Evolutionary conservation across 2,329 filamentous ascomycete genomes (phyloP).

Genomic region (Aspergillus fischeri): DNA sequence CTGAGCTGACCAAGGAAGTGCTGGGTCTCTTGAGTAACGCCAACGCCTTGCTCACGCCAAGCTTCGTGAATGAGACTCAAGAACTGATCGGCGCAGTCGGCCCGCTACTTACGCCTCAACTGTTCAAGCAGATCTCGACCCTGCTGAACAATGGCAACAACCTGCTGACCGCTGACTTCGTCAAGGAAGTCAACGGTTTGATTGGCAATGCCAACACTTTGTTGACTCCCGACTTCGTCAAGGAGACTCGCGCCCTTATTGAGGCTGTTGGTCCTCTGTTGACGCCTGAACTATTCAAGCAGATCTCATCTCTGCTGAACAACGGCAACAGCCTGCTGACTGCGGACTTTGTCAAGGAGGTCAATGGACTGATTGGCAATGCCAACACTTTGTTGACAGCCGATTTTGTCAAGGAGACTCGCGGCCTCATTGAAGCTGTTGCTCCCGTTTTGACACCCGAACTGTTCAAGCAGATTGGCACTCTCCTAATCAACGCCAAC

Average conservation of each 20-base stretch:
- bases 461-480: constrained; percentile 21
- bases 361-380: constrained; percentile 17
- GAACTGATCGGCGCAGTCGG: constrained; percentile 1
- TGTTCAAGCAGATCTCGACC: constrained; percentile 3
- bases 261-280: constrained; percentile 1
- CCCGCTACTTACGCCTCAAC: neutral
- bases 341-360: constrained; percentile 10
- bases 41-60: constrained; percentile 6
- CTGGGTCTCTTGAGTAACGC: constrained; percentile 12
- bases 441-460: constrained; percentile 22
- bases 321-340: constrained; percentile 4
- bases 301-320: constrained; percentile 1
- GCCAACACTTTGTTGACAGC: constrained; percentile 29
- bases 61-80: constrained; percentile 1
- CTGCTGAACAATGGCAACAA: constrained; percentile 3
- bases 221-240: constrained; percentile 3
- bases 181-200: constrained; percentile 8
- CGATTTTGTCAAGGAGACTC: constrained; percentile 26
- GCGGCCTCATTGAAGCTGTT: constrained; percentile 17
- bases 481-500: constrained; percentile 22
- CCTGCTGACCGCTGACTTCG: constrained; percentile 5
- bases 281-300: constrained; percentile 1
- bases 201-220: constrained; percentile 10
- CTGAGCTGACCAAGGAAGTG: constrained; percentile 20
- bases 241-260: constrained; percentile 1